Evolutionary conservation across 306 rosid species (phyloP).

Genomic region (Notholithocarpus densiflorus): DNA sequence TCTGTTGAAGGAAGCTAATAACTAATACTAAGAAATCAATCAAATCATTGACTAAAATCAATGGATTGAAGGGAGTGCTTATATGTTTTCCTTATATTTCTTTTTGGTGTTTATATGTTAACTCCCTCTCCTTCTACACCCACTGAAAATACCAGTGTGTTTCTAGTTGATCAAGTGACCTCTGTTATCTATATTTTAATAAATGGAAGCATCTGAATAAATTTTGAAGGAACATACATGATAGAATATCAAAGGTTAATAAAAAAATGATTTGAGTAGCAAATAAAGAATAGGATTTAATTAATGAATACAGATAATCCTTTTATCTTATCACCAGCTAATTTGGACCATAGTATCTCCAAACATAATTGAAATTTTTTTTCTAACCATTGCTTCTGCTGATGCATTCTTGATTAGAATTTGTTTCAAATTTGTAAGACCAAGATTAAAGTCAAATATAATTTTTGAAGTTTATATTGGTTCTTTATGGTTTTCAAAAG

Average conservation of each 20-base stretch:
- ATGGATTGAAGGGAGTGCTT: not conserved
- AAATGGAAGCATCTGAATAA: not conserved
- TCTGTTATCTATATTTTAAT: not conserved
- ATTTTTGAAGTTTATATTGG: not conserved
- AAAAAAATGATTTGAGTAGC: not conserved
- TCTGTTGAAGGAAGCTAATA: not conserved
- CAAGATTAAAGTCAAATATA: not conserved
- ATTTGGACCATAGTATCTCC: not conserved
- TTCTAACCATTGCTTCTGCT: no score
- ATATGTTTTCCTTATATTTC: not conserved
- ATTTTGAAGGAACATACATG: not conserved
- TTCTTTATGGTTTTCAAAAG: not conserved
- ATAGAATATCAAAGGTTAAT: not conserved
- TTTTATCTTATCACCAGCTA: not conserved
- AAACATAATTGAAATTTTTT: no score
- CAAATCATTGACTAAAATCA: not conserved
- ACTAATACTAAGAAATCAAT: not conserved
- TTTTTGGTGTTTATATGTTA: not conserved
- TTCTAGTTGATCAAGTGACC: not conserved
- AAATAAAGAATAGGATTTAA: not conserved
- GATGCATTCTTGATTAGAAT: not conserved
- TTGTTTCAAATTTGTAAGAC: not conserved
- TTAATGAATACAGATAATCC: not conserved
- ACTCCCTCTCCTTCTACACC: not conserved
- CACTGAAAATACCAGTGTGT: not conserved